Base-by-base conservation (phyloP, 441 rosid species). In the Lepidium campestre region DNA sequence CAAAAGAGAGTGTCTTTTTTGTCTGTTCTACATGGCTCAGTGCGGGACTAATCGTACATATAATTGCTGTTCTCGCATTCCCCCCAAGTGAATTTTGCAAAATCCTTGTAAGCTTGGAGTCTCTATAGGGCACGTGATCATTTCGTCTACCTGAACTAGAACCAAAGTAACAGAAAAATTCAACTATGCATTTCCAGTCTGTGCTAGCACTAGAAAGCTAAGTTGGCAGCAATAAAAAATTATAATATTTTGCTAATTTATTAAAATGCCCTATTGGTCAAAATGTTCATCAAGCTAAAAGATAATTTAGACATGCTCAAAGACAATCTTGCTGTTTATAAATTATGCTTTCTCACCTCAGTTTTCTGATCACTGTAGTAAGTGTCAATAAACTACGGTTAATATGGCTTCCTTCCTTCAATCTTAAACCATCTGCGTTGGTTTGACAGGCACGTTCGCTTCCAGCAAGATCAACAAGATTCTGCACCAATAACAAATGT, bases 401-500 rank as follows among this genome's bases (percentile, higher is more conserved):
- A 44, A 90, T 92, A 74, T 92, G 98, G 71, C 87, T 83, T 20
- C 97, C 97, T 82, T 92, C 98, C 81, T 92, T 92, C 70, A 90
- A 75, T 76, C 97, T 83, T 57, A 76, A 65, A 41, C 96, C 96
- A 78, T 79, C 88, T 7, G 96, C 86, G 55, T 86, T 85, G 68
- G 98, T 90, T 77, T 88, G 96, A 62, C 83, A 79, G 52, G 83
- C 90, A 61, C 96, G 96, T 71, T 92, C 98, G 70, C 98, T 89
- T 77, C 98, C 98, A 71, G 98, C 98, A 49, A 92, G 97, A 78
- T 92, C 98, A 71, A 92, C 98, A 48, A 92, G 90, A 78, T 90
- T 92, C 98, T 92, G 84, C 66, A 71, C 46, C 56, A 65, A 71
- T 78, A 23, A 49, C 32, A 45, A 42, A 13, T 41, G 47, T 48